phyloP scores from a whole-genome alignment of 1,139 yeast species.

The Eremothecium cymbalariae region DNA sequence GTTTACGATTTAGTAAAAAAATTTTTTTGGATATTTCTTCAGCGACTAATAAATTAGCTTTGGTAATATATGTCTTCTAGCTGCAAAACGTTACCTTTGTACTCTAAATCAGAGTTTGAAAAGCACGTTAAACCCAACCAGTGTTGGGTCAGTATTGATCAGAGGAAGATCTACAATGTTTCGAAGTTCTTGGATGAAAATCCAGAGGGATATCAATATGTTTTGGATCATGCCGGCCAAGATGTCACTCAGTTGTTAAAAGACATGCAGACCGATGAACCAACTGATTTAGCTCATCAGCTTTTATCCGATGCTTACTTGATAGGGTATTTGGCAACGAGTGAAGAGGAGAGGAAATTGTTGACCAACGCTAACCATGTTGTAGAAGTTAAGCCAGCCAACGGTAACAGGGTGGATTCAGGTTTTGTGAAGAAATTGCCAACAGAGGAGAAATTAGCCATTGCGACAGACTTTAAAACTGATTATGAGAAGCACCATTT shows the following conservation, averaged over 20 bases:
- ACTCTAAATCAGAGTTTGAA: constrained; percentile 39
- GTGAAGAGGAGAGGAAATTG: constrained; percentile 50
- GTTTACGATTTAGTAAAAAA: no score
- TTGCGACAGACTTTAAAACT: constrained; percentile 66
- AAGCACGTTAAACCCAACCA: constrained; percentile 45
- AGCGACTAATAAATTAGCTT: no score
- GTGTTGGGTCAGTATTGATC: constrained; percentile 70
- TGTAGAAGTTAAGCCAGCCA: constrained; percentile 36
- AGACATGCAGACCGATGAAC: constrained; percentile 62
- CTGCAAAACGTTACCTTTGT: constrained; percentile 38
- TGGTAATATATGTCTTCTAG: no score
- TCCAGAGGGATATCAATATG: constrained; percentile 78
- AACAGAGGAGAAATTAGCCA: constrained; percentile 58
- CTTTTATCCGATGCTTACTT: constrained; percentile 71
- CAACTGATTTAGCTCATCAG: constrained; percentile 82
- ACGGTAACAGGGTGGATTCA: constrained; percentile 38
- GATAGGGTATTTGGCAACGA: constrained; percentile 55
- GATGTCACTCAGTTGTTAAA: constrained; percentile 75
- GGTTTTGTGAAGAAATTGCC: constrained; percentile 56
- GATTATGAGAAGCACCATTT: constrained; percentile 77
- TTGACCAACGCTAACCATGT: constrained; percentile 35
- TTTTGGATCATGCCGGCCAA: constrained; percentile 70
- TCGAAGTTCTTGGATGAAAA: constrained; percentile 72
- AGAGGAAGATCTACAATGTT: constrained; percentile 78
- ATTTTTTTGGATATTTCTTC: no score